These are phyloP conservation scores for Neonectria magnoliae DNA, from an alignment of 2,329 filamentous ascomycete species.

Conservation along the genomic window DNA sequence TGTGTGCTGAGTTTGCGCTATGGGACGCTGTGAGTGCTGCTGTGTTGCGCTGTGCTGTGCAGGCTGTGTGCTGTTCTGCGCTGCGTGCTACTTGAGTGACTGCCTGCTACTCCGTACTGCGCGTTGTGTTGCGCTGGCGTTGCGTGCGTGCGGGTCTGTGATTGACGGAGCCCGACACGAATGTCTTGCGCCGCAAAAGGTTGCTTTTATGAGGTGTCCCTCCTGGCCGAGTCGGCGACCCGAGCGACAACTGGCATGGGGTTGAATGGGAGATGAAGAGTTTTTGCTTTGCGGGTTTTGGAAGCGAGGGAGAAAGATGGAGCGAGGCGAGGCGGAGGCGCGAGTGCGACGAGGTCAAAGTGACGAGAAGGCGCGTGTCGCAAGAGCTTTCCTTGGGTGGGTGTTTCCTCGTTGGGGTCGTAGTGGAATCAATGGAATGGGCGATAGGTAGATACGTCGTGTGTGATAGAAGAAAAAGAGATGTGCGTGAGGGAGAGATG, in stretches of 20 bases:
- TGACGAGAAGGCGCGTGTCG: constrained; percentile 10
- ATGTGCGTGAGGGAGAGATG: constrained; percentile 8
- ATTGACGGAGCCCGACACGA: constrained; percentile 3
- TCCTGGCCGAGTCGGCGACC: constrained; percentile 30
- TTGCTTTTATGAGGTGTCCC: constrained; percentile 29
- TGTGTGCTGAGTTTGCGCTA: neutral
- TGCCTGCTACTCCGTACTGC: neutral
- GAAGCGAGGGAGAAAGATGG: constrained; percentile 3
- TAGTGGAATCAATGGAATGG: constrained; percentile 17
- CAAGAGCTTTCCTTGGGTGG: neutral
- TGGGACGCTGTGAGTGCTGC: neutral
- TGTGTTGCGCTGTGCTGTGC: constrained; percentile 6
- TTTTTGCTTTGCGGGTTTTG: constrained; percentile 10
- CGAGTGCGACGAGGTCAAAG: constrained; percentile 5
- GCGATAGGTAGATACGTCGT: constrained; percentile 1
- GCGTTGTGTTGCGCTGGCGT: constrained; percentile 13
- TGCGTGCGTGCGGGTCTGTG: constrained; percentile 20
- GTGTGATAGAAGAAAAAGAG: neutral
- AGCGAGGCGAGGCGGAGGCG: neutral
- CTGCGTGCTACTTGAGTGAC: neutral
- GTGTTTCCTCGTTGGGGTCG: constrained; percentile 3
- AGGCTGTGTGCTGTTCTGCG: constrained; percentile 3
- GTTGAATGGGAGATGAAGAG: constrained; percentile 10
- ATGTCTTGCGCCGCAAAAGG: constrained; percentile 12
- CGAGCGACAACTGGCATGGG: constrained; percentile 34